Evolutionary conservation across 2,329 filamentous ascomycete genomes (phyloP).

Genomic region (Microthyrium microscopicum): DNA sequence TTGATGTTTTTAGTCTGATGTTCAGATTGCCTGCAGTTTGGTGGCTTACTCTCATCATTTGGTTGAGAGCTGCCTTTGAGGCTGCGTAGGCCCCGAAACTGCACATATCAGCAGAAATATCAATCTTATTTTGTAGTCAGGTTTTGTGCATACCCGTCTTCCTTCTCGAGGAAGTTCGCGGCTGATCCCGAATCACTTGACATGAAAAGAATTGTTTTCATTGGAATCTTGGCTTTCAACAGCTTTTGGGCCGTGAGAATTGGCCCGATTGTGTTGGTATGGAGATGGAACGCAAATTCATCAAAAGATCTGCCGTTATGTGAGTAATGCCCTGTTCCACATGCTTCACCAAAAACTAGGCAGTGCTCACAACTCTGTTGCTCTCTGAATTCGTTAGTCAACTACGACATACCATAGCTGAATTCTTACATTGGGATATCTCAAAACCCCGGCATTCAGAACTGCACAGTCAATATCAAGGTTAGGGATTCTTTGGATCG

Average conservation of each 20-base stretch:
- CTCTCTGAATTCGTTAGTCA: constrained; percentile 22
- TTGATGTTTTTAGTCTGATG: constrained; percentile 10
- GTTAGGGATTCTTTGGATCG: constrained; percentile 23
- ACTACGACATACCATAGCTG: constrained; percentile 10
- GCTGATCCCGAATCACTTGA: constrained; percentile 40
- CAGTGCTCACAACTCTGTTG: constrained; percentile 34
- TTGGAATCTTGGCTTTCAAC: constrained; percentile 28
- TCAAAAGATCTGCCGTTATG: constrained; percentile 5
- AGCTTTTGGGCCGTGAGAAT: constrained; percentile 38
- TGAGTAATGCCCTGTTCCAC: background rate
- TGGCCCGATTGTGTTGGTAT: constrained; percentile 43
- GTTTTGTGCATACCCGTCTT: constrained; percentile 27
- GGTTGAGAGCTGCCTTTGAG: constrained; percentile 40
- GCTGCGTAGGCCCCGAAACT: constrained; percentile 39
- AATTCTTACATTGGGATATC: constrained; percentile 36
- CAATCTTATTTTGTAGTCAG: background rate
- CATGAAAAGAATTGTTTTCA: constrained; percentile 38
- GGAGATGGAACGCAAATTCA: constrained; percentile 36
- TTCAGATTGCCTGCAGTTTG: background rate
- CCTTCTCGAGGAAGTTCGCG: constrained; percentile 32
- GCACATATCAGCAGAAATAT: constrained; percentile 1
- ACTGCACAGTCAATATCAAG: constrained; percentile 36
- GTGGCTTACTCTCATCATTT: constrained; percentile 26
- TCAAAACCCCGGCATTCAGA: constrained; percentile 39
- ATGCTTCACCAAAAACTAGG: too few species aligned